Conservation (phyloP, 2,329 filamentous ascomycete genomes). For the Eutypella sp. region DNA sequence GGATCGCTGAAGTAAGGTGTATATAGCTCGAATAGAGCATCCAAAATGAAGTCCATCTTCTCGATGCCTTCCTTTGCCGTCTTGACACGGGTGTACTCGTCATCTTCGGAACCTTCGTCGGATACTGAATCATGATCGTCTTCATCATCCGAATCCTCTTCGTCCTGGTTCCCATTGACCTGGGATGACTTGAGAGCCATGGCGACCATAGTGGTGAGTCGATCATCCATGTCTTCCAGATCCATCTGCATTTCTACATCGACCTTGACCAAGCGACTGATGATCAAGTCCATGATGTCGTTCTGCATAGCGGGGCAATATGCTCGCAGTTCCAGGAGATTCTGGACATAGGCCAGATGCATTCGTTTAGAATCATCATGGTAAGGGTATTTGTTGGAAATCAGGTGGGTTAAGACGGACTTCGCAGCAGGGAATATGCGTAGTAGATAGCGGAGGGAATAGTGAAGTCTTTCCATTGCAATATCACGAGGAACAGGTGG, state of each 20-base stretch:
- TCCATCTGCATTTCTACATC: slow-evolving; percentile 95
- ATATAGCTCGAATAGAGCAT: slow-evolving; percentile 82
- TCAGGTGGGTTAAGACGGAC: slow-evolving; percentile 60
- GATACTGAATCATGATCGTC: slow-evolving; percentile 64
- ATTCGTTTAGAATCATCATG: slow-evolving; percentile 69
- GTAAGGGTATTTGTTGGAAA: slow-evolving; percentile 68
- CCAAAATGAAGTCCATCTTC: slow-evolving; percentile 87
- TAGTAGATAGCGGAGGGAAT: slow-evolving; percentile 69
- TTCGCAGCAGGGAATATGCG: slow-evolving; percentile 77
- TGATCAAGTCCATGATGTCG: slow-evolving; percentile 77
- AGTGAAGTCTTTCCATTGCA: slow-evolving; percentile 71
- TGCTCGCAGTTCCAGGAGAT: slow-evolving; percentile 70
- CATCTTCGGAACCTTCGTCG: slow-evolving; percentile 64
- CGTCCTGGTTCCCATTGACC: slow-evolving; percentile 46
- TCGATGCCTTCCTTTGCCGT: slow-evolving; percentile 75
- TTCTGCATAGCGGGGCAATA: slow-evolving; percentile 75
- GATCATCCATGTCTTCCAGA: slow-evolving; percentile 87
- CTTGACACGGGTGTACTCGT: slow-evolving; percentile 61
- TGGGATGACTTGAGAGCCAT: slow-evolving; percentile 41
- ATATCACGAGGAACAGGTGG: slow-evolving; percentile 56
- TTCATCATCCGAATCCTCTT: slow-evolving; percentile 51
- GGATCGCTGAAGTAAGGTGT: slow-evolving; percentile 65
- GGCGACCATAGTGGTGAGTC: slow-evolving; percentile 70
- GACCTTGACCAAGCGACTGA: slow-evolving; percentile 84
- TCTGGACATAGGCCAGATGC: slow-evolving; percentile 86